Conservation (phyloP, 352 stramenopile genomes). For the Pythium angustatum region DNA sequence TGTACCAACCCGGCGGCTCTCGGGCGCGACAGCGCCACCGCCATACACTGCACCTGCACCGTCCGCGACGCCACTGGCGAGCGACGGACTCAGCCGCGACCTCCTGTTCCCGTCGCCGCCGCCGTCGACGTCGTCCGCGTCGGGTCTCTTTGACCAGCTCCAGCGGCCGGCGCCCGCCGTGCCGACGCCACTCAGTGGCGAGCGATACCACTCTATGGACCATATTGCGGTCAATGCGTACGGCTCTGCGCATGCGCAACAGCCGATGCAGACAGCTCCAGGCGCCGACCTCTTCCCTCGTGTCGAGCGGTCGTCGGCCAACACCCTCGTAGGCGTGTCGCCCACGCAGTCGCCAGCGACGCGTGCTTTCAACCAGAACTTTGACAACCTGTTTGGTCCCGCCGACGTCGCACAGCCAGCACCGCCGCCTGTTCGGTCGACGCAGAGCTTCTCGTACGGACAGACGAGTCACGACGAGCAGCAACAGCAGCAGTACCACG, state of each 20-base stretch:
- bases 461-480: constrained; percentile 25
- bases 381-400: constrained; percentile 47
- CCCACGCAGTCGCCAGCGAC: constrained; percentile 32
- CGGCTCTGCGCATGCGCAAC: constrained; percentile 26
- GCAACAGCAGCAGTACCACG: constrained; percentile 31
- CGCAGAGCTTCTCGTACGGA: constrained; percentile 52
- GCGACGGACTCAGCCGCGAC: constrained; percentile 8
- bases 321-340: constrained; percentile 43
- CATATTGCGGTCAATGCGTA: constrained; percentile 35
- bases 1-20: constrained; percentile 40
- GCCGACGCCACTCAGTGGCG: constrained; percentile 1
- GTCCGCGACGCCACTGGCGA: constrained; percentile 12
- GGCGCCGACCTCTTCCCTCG: constrained; percentile 31
- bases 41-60: constrained; percentile 1
- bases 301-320: constrained; percentile 28
- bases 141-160: constrained; percentile 7
- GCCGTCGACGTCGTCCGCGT: constrained; percentile 10
- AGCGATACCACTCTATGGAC: constrained; percentile 25
- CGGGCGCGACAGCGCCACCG: constrained; percentile 17
- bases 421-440: constrained; percentile 38
- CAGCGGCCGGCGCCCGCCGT: background rate
- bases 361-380: constrained; percentile 31
- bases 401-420: constrained; percentile 1
- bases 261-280: background rate
- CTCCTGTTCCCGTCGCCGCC: constrained; percentile 23